These are phyloP conservation scores for Pichia kluyveri DNA, from an alignment of 805 yeast genomes.

Conservation along the genomic window DNA sequence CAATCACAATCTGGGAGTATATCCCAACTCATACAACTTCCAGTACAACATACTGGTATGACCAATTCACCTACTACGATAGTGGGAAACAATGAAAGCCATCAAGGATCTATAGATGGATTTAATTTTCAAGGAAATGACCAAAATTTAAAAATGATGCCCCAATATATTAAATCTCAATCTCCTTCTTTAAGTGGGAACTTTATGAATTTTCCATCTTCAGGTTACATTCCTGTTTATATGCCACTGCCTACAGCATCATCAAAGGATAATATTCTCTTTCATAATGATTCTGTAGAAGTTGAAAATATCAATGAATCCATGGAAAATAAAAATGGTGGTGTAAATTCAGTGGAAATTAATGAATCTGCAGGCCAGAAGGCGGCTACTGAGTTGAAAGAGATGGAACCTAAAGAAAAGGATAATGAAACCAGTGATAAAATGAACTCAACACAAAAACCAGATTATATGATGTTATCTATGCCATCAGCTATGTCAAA, in stretches of 20 bases:
- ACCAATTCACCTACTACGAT: constrained; percentile 1
- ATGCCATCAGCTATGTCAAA: not conserved
- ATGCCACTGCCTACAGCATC: not conserved
- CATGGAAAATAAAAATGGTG: not conserved
- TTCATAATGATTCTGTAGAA: not conserved
- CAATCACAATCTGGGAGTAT: not conserved
- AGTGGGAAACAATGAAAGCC: not conserved
- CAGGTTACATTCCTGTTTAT: constrained; percentile 1
- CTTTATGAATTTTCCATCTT: not conserved
- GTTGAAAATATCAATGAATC: not conserved
- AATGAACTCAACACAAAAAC: not conserved
- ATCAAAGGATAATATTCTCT: not conserved
- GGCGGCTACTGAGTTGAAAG: too few relatives aligned
- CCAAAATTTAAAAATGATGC: not conserved
- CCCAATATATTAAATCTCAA: not conserved
- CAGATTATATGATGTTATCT: constrained; percentile 6
- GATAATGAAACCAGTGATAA: not conserved
- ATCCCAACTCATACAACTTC: constrained; percentile 5
- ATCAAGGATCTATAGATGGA: not conserved
- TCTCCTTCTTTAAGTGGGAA: not conserved
- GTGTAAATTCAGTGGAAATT: too few relatives aligned
- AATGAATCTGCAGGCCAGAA: too few relatives aligned
- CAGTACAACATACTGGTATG: not conserved
- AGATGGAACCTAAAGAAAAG: not conserved
- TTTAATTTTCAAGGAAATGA: not conserved